A percentile compares a stretch with the other conserved stretches of the same genome.
phyloP scores from a whole-genome alignment of 345 rosid genomes.

The Populus davidiana region DNA sequence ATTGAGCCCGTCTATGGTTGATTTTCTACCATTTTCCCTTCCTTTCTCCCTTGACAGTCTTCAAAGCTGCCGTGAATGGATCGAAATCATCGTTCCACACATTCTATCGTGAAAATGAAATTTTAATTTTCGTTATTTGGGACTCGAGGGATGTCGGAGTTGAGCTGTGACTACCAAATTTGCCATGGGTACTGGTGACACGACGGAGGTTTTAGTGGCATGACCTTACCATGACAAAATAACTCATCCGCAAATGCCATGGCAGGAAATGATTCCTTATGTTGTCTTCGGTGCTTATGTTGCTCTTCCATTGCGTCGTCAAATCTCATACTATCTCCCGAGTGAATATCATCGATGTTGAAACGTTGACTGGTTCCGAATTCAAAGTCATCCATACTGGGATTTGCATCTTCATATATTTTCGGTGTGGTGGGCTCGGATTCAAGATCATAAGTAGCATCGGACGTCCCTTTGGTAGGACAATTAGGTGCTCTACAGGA shows the following conservation, averaged over 20 bases:
- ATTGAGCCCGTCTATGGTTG: slow-evolving; percentile 26
- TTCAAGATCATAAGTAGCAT: neutral
- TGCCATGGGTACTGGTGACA: slow-evolving; percentile 7
- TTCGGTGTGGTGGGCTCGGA: slow-evolving; percentile 15
- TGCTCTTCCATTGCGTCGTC: neutral
- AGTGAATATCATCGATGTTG: neutral
- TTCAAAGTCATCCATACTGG: slow-evolving; percentile 25
- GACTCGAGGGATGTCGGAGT: slow-evolving; percentile 15
- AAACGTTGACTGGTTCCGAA: slow-evolving; percentile 33
- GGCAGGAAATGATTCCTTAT: slow-evolving; percentile 27
- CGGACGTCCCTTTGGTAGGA: slow-evolving; percentile 10
- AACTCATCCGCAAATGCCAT: slow-evolving; percentile 64
- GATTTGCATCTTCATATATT: slow-evolving; percentile 5
- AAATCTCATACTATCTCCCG: neutral
- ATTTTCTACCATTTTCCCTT: neutral
- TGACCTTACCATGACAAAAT: slow-evolving; percentile 42
- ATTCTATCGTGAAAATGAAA: slow-evolving; percentile 31
- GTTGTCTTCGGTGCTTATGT: neutral
- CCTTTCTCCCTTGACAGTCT: slow-evolving; percentile 39
- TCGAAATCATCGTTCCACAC: slow-evolving; percentile 54
- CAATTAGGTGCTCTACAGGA: slow-evolving; percentile 34
- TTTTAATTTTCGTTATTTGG: slow-evolving; percentile 12
- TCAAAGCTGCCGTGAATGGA: slow-evolving; percentile 51
- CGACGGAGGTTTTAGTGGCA: slow-evolving; percentile 51
- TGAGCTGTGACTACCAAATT: slow-evolving; percentile 1